Evolutionary conservation across 257 asterid species (phyloP), one percentile per base, ranked within the genome.

Genomic region (Solanum appendiculatum): DNA sequence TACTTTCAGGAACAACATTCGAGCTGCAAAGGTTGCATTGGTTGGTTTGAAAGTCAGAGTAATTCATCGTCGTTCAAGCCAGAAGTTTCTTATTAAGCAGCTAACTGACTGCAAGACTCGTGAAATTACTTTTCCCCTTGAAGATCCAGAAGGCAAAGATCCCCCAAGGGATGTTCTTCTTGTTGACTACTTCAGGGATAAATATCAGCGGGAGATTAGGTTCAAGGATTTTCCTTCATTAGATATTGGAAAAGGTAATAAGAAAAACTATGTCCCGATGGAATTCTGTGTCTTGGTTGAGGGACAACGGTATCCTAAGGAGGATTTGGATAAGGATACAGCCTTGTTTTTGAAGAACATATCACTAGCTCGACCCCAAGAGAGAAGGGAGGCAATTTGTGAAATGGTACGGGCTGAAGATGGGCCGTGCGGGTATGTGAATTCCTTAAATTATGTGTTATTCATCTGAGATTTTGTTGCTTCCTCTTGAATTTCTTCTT

Each of bases 391-490:
- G 16, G 46, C 88, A 27, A 93, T 93, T 60, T 75, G 86, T 82
- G 92, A 88, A 85, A 92, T 92, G 93, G 90, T 95, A 91, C 90
- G 77, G 72, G 95, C 92, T 70, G 25, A 77, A 74, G 98, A 95
- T 91, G 98, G 98, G 82, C 98, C 98, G 84, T 89, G 89, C 72
- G 98, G 98, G 98, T 94, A 92, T 27, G 91, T 91, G 37, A 72
- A 80, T 46, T 80, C 42, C 23, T 51, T 83, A 84, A 81, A 29
- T 80, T 63, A 44, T 73, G n/a, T 78, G 29, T 27, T 18, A 20
- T 74, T 13, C 18, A 73, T 20, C 69, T 37, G 63, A 51, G 66
- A 36, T 27, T 68, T 54, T 37, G 37, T 54, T 23, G 73, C 40
- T 63, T 46, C 33, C n/a, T 16, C 27, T 27, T 64, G 25, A 34